These are phyloP conservation scores for Mycosarcoma maydis DNA, from an alignment of 1,284 basidiomycete species.

Conservation along the genomic window DNA sequence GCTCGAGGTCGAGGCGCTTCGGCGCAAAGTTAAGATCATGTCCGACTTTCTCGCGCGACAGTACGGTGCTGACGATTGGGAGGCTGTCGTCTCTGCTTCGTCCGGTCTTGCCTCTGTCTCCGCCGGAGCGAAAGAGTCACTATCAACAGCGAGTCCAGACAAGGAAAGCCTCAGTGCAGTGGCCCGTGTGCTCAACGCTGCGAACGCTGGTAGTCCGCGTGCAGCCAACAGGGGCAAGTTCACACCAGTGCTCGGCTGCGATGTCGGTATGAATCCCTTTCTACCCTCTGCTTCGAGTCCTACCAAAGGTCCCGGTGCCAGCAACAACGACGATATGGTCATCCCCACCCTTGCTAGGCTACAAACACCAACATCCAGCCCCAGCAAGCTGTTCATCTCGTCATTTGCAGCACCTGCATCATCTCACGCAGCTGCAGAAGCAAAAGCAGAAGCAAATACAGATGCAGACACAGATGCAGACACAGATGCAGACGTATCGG, in stretches of 20 bases:
- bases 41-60: constrained; percentile 47
- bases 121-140: constrained; percentile 5
- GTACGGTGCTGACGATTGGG: constrained; percentile 54
- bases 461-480: not conserved
- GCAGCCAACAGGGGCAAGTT: constrained; percentile 18
- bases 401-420: constrained; percentile 3
- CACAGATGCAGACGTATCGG: not conserved
- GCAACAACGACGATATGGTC: constrained; percentile 46
- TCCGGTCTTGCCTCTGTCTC: constrained; percentile 1
- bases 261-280: constrained; percentile 26
- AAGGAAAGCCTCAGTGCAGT: constrained; percentile 42
- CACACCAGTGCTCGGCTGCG: constrained; percentile 16
- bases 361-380: constrained; percentile 32
- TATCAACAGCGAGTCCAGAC: constrained; percentile 12
- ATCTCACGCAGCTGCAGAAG: no score
- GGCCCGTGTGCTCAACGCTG: constrained; percentile 22
- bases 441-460: no score
- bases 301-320: constrained; percentile 16
- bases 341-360: constrained; percentile 41
- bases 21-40: constrained; percentile 50
- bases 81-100: constrained; percentile 41
- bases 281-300: constrained; percentile 18
- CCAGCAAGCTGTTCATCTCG: constrained; percentile 25
- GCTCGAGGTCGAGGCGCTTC: constrained; percentile 51
- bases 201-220: constrained; percentile 24